Evolutionary conservation across 1,139 yeast species (phyloP).

Genomic region (Meyerozyma smithsonii): DNA sequence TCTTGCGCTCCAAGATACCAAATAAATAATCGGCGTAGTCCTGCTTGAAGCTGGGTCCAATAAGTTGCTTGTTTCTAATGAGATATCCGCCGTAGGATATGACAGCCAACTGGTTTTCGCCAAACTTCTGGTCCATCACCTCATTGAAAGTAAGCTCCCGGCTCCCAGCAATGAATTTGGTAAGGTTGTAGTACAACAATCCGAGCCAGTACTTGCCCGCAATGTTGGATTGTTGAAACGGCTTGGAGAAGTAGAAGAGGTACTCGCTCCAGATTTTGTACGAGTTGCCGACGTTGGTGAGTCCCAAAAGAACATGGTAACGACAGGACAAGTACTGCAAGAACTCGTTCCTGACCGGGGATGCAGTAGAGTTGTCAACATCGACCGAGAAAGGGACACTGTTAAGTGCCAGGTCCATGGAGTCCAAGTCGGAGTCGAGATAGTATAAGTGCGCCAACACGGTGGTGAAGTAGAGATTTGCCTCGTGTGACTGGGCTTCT

Average conservation of each 20-base stretch:
- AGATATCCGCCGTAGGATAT: slow-evolving; percentile 29
- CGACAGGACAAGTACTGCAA: slow-evolving; percentile 33
- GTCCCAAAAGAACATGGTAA: slow-evolving; percentile 32
- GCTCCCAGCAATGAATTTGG: slow-evolving; percentile 18
- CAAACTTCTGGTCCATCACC: slow-evolving; percentile 20
- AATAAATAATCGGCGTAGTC: slow-evolving; percentile 29
- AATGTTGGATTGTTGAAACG: slow-evolving; percentile 31
- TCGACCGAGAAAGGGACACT: slow-evolving; percentile 8
- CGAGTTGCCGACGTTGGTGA: slow-evolving; percentile 16
- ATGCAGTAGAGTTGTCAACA: slow-evolving; percentile 8
- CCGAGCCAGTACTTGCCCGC: slow-evolving; percentile 40
- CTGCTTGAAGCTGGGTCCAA: slow-evolving; percentile 21
- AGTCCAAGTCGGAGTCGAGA: slow-evolving; percentile 23
- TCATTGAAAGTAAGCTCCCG: slow-evolving; percentile 17
- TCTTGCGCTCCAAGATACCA: slow-evolving; percentile 19
- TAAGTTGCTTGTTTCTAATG: slow-evolving; percentile 19
- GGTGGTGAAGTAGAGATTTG: slow-evolving; percentile 29
- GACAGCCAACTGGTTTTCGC: slow-evolving; percentile 22
- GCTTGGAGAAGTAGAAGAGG: slow-evolving; percentile 20
- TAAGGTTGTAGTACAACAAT: slow-evolving; percentile 23
- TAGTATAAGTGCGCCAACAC: slow-evolving; percentile 35
- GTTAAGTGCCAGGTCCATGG: slow-evolving; percentile 16
- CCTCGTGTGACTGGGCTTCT: slow-evolving; percentile 23
- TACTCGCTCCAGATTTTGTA: slow-evolving; percentile 30
- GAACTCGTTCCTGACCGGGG: slow-evolving; percentile 19